A percentile compares a stretch with the other conserved stretches of the same genome.
Conservation (phyloP, 352 stramenopile genomes). For the Globisporangium barbulae region DNA sequence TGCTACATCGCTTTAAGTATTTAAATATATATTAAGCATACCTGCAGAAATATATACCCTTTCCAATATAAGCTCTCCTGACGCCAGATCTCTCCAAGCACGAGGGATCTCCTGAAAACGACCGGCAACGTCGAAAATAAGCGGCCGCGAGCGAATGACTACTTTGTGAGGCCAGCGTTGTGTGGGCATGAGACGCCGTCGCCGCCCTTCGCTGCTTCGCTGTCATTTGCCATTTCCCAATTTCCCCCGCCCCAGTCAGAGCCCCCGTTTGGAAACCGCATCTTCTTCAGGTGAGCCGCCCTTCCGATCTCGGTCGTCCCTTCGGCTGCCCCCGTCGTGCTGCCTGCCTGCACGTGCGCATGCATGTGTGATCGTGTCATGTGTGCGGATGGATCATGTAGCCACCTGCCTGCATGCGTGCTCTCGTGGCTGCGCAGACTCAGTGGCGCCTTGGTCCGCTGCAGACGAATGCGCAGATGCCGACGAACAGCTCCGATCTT, state of each 20-base stretch:
- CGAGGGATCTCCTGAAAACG: neutral
- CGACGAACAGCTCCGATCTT: neutral
- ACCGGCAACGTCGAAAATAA: constrained; percentile 4
- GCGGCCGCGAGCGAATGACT: neutral
- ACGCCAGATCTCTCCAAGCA: neutral
- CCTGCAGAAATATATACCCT: neutral
- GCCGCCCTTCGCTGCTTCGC: too few relatives aligned
- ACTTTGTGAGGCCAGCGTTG: neutral
- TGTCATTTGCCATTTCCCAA: constrained; percentile 3
- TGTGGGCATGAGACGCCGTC: neutral
- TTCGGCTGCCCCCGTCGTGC: neutral
- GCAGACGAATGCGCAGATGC: neutral
- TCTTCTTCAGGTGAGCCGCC: constrained; percentile 7
- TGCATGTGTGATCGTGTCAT: neutral
- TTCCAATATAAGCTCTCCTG: neutral
- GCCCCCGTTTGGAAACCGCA: constrained; percentile 6
- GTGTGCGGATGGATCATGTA: neutral
- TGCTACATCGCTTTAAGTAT: neutral
- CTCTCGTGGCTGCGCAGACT: neutral
- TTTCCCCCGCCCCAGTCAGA: constrained; percentile 5
- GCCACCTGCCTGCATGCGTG: neutral
- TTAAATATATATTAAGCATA: neutral
- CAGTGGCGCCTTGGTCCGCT: neutral
- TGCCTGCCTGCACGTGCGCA: neutral
- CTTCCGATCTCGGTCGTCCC: neutral